Percentiles rank a stretch among this genome's conserved stretches.
Conservation (phyloP, 495 filamentous ascomycete genomes). For the Penicillium malachiteum region DNA sequence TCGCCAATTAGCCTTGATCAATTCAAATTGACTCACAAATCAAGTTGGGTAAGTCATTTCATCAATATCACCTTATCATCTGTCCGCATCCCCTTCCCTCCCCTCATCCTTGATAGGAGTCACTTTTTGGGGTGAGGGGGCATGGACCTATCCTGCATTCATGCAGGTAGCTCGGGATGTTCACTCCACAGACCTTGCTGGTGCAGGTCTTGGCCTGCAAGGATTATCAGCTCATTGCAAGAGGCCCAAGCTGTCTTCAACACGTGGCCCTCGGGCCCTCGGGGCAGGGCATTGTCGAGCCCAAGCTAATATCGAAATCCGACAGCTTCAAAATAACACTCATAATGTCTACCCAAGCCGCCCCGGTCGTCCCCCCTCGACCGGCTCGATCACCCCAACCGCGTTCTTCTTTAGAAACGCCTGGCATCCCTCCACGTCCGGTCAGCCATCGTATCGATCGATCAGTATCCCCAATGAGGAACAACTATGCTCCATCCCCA, state of each 20-base stretch:
- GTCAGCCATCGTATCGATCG: constrained; percentile 63
- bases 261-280: constrained; percentile 6
- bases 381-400: constrained; percentile 51
- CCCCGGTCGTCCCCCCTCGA: constrained; percentile 48
- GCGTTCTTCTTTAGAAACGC: constrained; percentile 34
- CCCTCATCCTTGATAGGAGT: neutral
- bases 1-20: constrained; percentile 11
- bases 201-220: constrained; percentile 6
- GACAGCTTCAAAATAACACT: constrained; percentile 20
- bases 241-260: constrained; percentile 11
- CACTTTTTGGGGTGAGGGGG: neutral
- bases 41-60: constrained; percentile 27
- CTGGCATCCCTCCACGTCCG: constrained; percentile 70
- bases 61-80: constrained; percentile 20
- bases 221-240: neutral
- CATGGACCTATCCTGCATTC: constrained; percentile 11
- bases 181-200: neutral
- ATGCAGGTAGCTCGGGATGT: constrained; percentile 15
- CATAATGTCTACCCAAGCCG: constrained; percentile 48
- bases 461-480: constrained; percentile 72
- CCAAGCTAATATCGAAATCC: constrained; percentile 15
- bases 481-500: constrained; percentile 81
- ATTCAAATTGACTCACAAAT: neutral
- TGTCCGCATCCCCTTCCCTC: constrained; percentile 5
- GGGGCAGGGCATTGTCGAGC: constrained; percentile 12